Base-by-base conservation (phyloP, 2,329 filamentous ascomycete genomes). In the Ophioceras dolichostomum region DNA sequence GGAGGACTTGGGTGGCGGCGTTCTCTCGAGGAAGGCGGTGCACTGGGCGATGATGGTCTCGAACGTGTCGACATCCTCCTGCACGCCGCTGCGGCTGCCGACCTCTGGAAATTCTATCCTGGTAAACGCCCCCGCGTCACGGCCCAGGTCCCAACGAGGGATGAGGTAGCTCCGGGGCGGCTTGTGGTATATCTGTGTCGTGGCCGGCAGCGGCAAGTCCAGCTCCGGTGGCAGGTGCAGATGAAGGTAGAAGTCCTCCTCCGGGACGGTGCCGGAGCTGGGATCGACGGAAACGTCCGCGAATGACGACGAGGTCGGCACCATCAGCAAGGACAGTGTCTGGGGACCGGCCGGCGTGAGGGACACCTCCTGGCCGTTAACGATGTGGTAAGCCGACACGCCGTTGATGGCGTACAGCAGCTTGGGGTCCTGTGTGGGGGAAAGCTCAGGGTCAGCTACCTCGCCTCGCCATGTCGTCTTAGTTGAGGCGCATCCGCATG, bases 181-280 rank as follows among this genome's bases (percentile, higher is more conserved):
- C 61, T 96, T 86, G 58, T 94, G 87, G 62, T 94, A 96, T 56
- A 98, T 91, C 57, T 96, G 89, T 0, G 91, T 96, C 0, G 88
- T 96, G 14, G 89, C 89, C 10, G 91, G 91, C 12, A 96, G 70
- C 5, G 91, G 85, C 5, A 96, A 74, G 50, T 96, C 89, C 49
- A 98, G 76, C 67, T 95, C 89, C 16, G 89, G 89, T 12, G 89
- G 88, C 9, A 96, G 76, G 51, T 95, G 87, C 18, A 98, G 75
- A 58, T 96, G 89, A 5, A 98, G 76, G 57, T 96, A 96, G 64
- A 95, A 96, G 65, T 96, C 91, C 55, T 95, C 83, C 53, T 88
- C 81, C 4, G 72, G 68, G 38, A 70, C 65, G 41, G 67, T 67
- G 8, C 54, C 53, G 45, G 74, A 67, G 34, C 55, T 48, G 32